Evolutionary conservation across 371 early-diverging fungal species (phyloP), one percentile per base, ranked within the genome.

Genomic region (Paraphysoderma sedebokerense): DNA sequence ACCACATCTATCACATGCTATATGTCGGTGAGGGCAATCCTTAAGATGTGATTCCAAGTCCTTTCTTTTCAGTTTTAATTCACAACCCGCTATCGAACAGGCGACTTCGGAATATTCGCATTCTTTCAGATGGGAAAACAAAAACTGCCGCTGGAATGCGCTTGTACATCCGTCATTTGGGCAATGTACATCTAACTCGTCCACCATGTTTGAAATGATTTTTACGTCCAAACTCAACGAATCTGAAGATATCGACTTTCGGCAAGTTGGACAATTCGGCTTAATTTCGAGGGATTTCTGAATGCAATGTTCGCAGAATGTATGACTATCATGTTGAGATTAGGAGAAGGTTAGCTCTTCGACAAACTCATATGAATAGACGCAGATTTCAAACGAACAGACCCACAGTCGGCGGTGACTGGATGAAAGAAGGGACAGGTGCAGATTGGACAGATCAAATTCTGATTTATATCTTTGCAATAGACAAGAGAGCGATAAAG

Each of bases 131-230:
- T 82, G 82, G 9, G 60, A 50, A 20, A 53, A 61, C 13, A 81
- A 63, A 39, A 57, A 62, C 35, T 74, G 74, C 29, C 82, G 62
- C 48, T 79, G 78, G 7, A 77, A 71, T 7, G 56, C 56, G 56
- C 74, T 63, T 1, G 49, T 45, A 53, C 82, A 82, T 8, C 79
- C 81, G 26, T 63, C 59, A 27, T 61, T 57, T 1, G 74, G 70
- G 54, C 82, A 82, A 20, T 66, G 63, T 0, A 74, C 72, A 2
- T 46, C n/a, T 0, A 81, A 63, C 44, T 82, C 82, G 47, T 82
- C 76, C 22, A 81, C 78, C 63, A 82, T 73, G 52, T 77, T 75
- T 23, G 51, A 44, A 28, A 82, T 63, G 11, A 79, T 76, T 46
- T 70, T 78, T 23, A 68, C 73, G 29, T 76, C 76, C 12, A 77